A percentile compares a stretch with the other conserved stretches of the same genome.
phyloP scores from a whole-genome alignment of 306 rosid species.

The Fagus sylvatica region DNA sequence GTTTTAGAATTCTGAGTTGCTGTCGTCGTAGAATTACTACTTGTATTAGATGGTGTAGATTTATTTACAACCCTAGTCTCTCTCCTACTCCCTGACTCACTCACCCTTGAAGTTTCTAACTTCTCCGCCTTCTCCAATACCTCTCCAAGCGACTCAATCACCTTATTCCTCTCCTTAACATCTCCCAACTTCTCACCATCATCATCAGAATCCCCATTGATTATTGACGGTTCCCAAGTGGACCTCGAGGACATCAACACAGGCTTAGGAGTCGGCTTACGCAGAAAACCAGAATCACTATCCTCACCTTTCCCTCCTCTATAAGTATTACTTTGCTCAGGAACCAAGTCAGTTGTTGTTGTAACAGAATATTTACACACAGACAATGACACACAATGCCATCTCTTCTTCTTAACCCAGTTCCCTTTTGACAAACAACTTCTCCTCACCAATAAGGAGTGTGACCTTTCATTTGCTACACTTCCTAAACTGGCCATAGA shows the following conservation, averaged over 20 bases:
- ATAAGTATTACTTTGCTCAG: constrained; percentile 58
- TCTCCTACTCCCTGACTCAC: constrained; percentile 33
- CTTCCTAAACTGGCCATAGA: constrained; percentile 74
- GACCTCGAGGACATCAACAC: constrained; percentile 55
- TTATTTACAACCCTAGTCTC: constrained; percentile 48
- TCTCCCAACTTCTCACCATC: constrained; percentile 23
- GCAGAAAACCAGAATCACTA: constrained; percentile 56
- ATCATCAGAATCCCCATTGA: constrained; percentile 27
- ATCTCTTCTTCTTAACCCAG: constrained; percentile 50
- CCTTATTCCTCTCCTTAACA: constrained; percentile 67
- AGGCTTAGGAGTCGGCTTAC: constrained; percentile 88
- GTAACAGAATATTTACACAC: constrained; percentile 86
- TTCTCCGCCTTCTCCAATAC: constrained; percentile 96
- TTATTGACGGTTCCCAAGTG: constrained; percentile 46
- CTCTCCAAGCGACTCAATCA: constrained; percentile 92
- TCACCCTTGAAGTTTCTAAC: constrained; percentile 48
- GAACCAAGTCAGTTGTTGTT: constrained; percentile 74
- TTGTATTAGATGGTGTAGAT: constrained; percentile 34
- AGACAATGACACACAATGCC: constrained; percentile 78
- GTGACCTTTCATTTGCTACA: constrained; percentile 58
- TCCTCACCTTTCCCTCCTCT: constrained; percentile 49
- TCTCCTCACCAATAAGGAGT: constrained; percentile 55
- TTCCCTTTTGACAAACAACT: constrained; percentile 67
- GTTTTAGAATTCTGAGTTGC: constrained; percentile 58
- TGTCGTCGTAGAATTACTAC: constrained; percentile 32